Percentiles rank a stretch among this genome's conserved stretches.
Conservation (phyloP, 2,329 filamentous ascomycete species). For the Cladosporium sp. region DNA sequence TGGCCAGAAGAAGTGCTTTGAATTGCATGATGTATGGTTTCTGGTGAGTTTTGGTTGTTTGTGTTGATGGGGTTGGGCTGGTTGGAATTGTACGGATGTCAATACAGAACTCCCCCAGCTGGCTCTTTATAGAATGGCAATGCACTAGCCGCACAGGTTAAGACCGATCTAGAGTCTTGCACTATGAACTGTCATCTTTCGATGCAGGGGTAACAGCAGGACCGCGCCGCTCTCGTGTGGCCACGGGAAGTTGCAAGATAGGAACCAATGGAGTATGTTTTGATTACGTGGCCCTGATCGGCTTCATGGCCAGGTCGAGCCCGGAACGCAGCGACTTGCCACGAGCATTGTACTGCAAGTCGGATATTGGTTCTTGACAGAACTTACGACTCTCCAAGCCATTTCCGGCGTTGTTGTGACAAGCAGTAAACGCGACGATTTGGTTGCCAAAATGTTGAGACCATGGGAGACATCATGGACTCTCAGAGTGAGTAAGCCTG, state of each 20-base stretch:
- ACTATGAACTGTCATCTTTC: neutral
- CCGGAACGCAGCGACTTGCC: neutral
- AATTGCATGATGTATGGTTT: neutral
- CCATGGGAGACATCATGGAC: neutral
- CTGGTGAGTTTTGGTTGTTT: neutral
- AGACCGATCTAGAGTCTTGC: neutral
- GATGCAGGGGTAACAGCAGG: neutral
- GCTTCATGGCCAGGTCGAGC: neutral
- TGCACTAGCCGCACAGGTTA: neutral
- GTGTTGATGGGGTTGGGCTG: neutral
- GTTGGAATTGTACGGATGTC: neutral
- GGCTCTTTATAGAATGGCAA: neutral
- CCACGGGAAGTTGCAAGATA: neutral
- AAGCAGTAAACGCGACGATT: neutral
- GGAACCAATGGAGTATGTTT: neutral
- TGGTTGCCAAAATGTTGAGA: neutral
- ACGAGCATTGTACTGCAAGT: neutral
- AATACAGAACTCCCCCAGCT: neutral
- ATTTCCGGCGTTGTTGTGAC: no score
- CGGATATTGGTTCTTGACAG: neutral
- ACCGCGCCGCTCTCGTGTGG: neutral
- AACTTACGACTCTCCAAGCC: neutral
- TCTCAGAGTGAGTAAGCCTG: neutral
- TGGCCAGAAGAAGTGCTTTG: neutral
- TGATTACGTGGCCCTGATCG: constrained; percentile 3